Evolutionary conservation across 1,284 basidiomycete genomes (phyloP).

Genomic region (Fomitopsis palustris): DNA sequence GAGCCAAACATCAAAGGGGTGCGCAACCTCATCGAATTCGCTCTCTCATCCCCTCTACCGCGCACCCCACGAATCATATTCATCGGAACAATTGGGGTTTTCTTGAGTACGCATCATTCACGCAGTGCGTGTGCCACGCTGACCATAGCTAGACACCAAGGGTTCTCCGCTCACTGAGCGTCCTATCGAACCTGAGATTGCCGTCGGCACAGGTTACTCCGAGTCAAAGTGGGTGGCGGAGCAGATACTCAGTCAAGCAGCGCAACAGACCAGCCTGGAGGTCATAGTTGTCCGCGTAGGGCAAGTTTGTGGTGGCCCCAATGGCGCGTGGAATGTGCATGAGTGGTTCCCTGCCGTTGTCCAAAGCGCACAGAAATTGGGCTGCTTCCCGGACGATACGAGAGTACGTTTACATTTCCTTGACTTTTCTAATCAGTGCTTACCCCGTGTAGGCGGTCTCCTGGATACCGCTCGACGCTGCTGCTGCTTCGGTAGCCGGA

Average conservation of each 20-base stretch:
- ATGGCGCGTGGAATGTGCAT: constrained; percentile 39
- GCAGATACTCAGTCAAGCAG: constrained; percentile 20
- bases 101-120: constrained; percentile 13
- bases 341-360: constrained; percentile 45
- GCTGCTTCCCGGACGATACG: constrained; percentile 23
- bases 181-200: constrained; percentile 18
- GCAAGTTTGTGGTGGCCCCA: constrained; percentile 35
- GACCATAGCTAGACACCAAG: background rate
- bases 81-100: constrained; percentile 29
- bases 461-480: constrained; percentile 24
- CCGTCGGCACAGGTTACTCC: constrained; percentile 33
- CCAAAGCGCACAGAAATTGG: constrained; percentile 28
- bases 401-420: constrained; percentile 13
- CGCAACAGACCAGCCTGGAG: constrained; percentile 20
- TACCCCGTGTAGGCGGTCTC: constrained; percentile 11
- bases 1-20: constrained; percentile 15
- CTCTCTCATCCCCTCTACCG: constrained; percentile 19
- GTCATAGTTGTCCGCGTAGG: constrained; percentile 38
- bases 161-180: constrained; percentile 4
- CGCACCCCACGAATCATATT: constrained; percentile 25
- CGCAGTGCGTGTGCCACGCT: too few relatives aligned
- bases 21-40: constrained; percentile 21
- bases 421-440: constrained; percentile 13
- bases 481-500: constrained; percentile 21
- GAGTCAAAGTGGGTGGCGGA: constrained; percentile 41